A percentile compares a stretch with the other conserved stretches of the same genome.
Conservation (phyloP, 106 monocot species). For the Ottelia alismoides region DNA sequence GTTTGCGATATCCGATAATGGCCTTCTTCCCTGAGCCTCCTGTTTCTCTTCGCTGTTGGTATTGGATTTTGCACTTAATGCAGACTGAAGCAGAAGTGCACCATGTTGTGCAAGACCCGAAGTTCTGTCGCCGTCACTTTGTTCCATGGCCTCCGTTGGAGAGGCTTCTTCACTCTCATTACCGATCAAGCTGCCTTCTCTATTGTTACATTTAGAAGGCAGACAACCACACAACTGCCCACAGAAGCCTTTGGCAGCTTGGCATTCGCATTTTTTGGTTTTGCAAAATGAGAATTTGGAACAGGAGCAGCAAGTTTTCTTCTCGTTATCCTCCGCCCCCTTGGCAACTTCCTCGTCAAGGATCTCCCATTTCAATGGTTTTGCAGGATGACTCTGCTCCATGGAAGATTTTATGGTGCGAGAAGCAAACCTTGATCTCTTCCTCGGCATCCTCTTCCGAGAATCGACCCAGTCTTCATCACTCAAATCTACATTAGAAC, state of each 20-base stretch:
- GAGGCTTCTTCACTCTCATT: slow-evolving; percentile 8
- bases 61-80: slow-evolving; percentile 26
- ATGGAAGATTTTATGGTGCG: no score
- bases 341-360: background rate
- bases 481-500: no score
- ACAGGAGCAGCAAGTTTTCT: slow-evolving; percentile 53
- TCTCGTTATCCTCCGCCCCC: no score
- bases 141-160: slow-evolving; percentile 3
- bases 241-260: slow-evolving; percentile 31
- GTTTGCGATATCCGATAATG: slow-evolving; percentile 83
- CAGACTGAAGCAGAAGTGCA: slow-evolving; percentile 52
- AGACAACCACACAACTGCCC: slow-evolving; percentile 47
- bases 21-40: slow-evolving; percentile 49
- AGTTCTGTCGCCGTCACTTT: slow-evolving; percentile 15
- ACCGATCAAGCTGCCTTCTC: slow-evolving; percentile 19
- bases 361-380: no score
- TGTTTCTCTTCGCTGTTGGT: slow-evolving; percentile 7
- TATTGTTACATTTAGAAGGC: slow-evolving; percentile 56
- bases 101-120: slow-evolving; percentile 38
- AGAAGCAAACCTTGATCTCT: no score
- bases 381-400: no score
- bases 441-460: no score
- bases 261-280: slow-evolving; percentile 87
- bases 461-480: no score
- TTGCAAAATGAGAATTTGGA: slow-evolving; percentile 64